These are phyloP conservation scores for Hanseniaspora pseudoguilliermondii DNA, from an alignment of 805 yeast species.

Conservation along the genomic window DNA sequence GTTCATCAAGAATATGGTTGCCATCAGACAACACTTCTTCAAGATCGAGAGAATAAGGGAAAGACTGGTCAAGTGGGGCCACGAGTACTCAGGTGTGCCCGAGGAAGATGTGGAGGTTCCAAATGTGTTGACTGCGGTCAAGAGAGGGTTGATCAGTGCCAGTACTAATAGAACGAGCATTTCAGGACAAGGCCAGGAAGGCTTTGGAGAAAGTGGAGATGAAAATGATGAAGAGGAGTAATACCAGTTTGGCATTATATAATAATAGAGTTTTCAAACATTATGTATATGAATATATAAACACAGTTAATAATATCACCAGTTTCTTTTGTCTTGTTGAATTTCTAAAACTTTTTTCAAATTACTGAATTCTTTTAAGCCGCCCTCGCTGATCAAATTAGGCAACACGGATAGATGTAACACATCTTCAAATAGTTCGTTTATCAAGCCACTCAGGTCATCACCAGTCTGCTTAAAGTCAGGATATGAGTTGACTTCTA, in stretches of 20 bases:
- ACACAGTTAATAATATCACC: too few species aligned
- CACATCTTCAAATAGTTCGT: slow-evolving; percentile 50
- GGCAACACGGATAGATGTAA: slow-evolving; percentile 40
- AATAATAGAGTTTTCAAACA: too few species aligned
- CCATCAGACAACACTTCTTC: slow-evolving; percentile 59
- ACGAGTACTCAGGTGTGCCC: slow-evolving; percentile 61
- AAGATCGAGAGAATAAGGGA: slow-evolving; percentile 65
- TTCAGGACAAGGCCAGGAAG: slow-evolving; percentile 23
- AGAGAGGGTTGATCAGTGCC: slow-evolving; percentile 28
- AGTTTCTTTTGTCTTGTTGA: slow-evolving; percentile 17
- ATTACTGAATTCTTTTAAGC: slow-evolving; percentile 15
- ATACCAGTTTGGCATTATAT: neutral
- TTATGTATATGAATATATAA: too few species aligned
- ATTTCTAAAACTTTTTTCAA: slow-evolving; percentile 34
- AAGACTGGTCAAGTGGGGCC: slow-evolving; percentile 68
- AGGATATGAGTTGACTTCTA: slow-evolving; percentile 89
- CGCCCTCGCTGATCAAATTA: slow-evolving; percentile 25
- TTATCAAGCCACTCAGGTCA: slow-evolving; percentile 51
- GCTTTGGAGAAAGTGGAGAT: slow-evolving; percentile 16
- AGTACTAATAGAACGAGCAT: slow-evolving; percentile 26
- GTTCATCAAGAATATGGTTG: slow-evolving; percentile 65
- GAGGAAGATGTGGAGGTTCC: slow-evolving; percentile 34
- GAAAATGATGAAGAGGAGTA: slow-evolving; percentile 13
- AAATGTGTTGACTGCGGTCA: slow-evolving; percentile 26
- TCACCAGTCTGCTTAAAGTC: slow-evolving; percentile 94